These are phyloP conservation scores for Chenopodium berlandieri DNA, from an alignment of 148 eudicot genomes.

Conservation along the genomic window DNA sequence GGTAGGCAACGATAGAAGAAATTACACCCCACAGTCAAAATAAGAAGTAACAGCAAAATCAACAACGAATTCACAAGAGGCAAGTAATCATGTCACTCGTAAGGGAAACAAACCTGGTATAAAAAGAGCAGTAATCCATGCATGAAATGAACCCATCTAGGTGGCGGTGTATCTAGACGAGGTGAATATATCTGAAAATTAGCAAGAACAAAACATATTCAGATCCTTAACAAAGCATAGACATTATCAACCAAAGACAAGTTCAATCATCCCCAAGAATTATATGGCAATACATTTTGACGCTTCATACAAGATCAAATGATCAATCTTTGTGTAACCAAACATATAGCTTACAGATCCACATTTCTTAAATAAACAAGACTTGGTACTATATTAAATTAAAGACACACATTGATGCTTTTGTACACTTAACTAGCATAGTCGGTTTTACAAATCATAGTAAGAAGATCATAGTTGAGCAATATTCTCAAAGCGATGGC, in stretches of 20 bases:
- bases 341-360: background rate
- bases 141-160: constrained; percentile 95
- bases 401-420: background rate
- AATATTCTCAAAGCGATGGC: too few species aligned
- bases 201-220: background rate
- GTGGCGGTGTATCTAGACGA: constrained; percentile 87
- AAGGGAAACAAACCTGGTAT: constrained; percentile 69
- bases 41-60: constrained; percentile 1
- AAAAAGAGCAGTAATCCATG: constrained; percentile 92
- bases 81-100: constrained; percentile 1
- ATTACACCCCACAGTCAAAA: background rate
- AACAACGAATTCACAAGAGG: background rate
- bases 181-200: constrained; percentile 84
- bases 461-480: too few species aligned
- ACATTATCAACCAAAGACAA: background rate
- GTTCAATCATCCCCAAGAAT: background rate
- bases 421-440: background rate
- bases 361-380: background rate
- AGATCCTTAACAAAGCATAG: background rate
- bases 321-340: too few species aligned
- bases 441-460: too few species aligned
- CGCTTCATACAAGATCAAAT: too few species aligned
- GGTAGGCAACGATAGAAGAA: background rate
- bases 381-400: too few species aligned
- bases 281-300: too few species aligned